Evolutionary conservation across 2,329 filamentous ascomycete genomes (phyloP), one percentile per base, ranked within the genome.

Genomic region (Scopulariopsis brevicaulis): DNA sequence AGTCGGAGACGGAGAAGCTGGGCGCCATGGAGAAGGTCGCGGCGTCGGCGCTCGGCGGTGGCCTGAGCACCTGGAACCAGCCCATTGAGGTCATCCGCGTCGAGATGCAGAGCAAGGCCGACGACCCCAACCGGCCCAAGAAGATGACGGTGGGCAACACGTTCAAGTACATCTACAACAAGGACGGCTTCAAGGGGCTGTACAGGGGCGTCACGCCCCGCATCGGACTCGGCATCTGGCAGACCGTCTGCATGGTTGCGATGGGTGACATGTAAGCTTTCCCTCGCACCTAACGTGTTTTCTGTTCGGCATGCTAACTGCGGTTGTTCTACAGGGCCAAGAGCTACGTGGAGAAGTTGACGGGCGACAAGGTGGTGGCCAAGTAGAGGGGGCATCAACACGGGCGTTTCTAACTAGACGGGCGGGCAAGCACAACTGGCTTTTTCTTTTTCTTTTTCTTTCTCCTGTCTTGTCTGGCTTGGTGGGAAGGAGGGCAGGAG

Each of bases 201-300:
- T 99, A 99, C 82, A 90, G 94, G 70, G 94, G 94, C 70, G 93
- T 99, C 63, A 81, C 90, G 65, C 94, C 94, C 67, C 87, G 94
- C 73, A 92, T 99, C 71, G 92, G 92, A 66, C 85, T 99, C 63
- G 87, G 94, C 70, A 84, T 99, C 77, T 99, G 94, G 94, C 94
- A 99, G 82, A 99, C 94, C 62, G 88, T 99, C 69, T 99, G 94
- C 82, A 99, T 99, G 94, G 94, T 99, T 76, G 94, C 93, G 69
- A 81, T 97, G 74, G 94, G 94, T 76, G 94, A 97, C 77, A 92
- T 96, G 91, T 95, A 77, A 80, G 90, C 84, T 12, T 28, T 51
- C 51, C 8, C 18, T n/a, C 43, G 37, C 15, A 25, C 25, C 22
- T 22, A 25, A 6, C 14, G 5, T 35, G 25, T n/a, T 24, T 43